Percentiles rank a stretch among this genome's conserved stretches.
Conservation (phyloP, 2,329 filamentous ascomycete species). For the Pseudogymnoascus sp. region DNA sequence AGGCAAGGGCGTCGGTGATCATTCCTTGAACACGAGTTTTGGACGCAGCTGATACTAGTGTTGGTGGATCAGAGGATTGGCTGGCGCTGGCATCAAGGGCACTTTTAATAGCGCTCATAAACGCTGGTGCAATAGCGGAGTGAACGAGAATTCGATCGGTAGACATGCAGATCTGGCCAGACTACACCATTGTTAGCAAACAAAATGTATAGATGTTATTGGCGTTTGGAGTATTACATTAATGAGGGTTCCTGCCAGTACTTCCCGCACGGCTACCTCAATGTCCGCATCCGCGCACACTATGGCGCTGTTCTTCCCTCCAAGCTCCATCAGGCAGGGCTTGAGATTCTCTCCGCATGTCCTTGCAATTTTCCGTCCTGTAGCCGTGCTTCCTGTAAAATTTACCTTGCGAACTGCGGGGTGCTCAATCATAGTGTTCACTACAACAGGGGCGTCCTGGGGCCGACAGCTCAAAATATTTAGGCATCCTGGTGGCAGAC, state of each 20-base stretch:
- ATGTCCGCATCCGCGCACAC: slow-evolving; percentile 62
- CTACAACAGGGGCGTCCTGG: slow-evolving; percentile 46
- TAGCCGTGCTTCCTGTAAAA: slow-evolving; percentile 65
- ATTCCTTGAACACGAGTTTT: background rate
- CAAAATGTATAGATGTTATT: background rate
- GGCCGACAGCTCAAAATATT: slow-evolving; percentile 49
- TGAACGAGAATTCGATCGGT: slow-evolving; percentile 34
- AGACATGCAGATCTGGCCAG: slow-evolving; percentile 61
- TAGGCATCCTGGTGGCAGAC: slow-evolving; percentile 54
- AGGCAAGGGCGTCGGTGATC: background rate
- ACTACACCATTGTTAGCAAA: slow-evolving; percentile 28
- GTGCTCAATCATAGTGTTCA: slow-evolving; percentile 48
- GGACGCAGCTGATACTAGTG: slow-evolving; percentile 32
- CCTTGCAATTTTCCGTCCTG: slow-evolving; percentile 59
- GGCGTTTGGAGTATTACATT: slow-evolving; percentile 31
- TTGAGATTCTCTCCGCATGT: slow-evolving; percentile 59
- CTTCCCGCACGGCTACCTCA: slow-evolving; percentile 49
- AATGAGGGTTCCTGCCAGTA: slow-evolving; percentile 47
- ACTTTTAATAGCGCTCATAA: slow-evolving; percentile 25
- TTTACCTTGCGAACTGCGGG: slow-evolving; percentile 58
- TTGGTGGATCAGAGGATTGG: background rate
- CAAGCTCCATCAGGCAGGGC: slow-evolving; percentile 63
- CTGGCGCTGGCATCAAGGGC: slow-evolving; percentile 19
- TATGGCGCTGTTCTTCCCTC: slow-evolving; percentile 61
- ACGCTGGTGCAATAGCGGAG: slow-evolving; percentile 27